Evolutionary conservation across 1,284 basidiomycete genomes (phyloP).

Genomic region (Papiliotrema laurentii): DNA sequence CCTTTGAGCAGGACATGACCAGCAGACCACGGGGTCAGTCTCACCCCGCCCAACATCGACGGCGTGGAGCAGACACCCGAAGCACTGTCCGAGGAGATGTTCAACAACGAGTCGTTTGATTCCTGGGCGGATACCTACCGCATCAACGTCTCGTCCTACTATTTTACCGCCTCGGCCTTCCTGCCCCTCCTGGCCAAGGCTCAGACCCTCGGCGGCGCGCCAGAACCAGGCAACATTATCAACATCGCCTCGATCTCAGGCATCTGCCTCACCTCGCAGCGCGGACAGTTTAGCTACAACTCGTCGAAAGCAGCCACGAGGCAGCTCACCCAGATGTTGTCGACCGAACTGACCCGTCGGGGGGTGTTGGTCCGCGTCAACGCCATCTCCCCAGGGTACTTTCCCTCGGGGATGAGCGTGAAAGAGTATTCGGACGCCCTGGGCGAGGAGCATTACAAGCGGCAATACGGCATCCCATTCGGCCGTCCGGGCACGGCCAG

Average conservation of each 20-base stretch:
- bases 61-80: conserved; percentile 39
- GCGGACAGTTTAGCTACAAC: conserved; percentile 47
- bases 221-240: conserved; percentile 44
- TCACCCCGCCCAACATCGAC: conserved; percentile 24
- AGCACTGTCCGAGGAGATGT: conserved; percentile 41
- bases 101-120: conserved; percentile 39
- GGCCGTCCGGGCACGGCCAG: conserved; percentile 38
- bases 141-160: conserved; percentile 45
- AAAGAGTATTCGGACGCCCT: conserved; percentile 18
- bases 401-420: conserved; percentile 44
- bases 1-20: neutral
- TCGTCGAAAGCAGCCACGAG: conserved; percentile 40
- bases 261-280: conserved; percentile 34
- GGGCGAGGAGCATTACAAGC: conserved; percentile 9
- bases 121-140: conserved; percentile 36
- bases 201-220: conserved; percentile 26
- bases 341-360: conserved; percentile 36
- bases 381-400: conserved; percentile 35
- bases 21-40: conserved; percentile 43
- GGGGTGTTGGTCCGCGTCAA: conserved; percentile 39
- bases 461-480: conserved; percentile 39
- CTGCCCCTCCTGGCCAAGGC: conserved; percentile 42
- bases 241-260: conserved; percentile 40
- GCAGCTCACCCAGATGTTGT: conserved; percentile 31
- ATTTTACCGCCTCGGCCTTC: conserved; percentile 47